These are phyloP conservation scores for Achaetomiella virescens DNA, from an alignment of 495 filamentous ascomycete species.

Conservation along the genomic window DNA sequence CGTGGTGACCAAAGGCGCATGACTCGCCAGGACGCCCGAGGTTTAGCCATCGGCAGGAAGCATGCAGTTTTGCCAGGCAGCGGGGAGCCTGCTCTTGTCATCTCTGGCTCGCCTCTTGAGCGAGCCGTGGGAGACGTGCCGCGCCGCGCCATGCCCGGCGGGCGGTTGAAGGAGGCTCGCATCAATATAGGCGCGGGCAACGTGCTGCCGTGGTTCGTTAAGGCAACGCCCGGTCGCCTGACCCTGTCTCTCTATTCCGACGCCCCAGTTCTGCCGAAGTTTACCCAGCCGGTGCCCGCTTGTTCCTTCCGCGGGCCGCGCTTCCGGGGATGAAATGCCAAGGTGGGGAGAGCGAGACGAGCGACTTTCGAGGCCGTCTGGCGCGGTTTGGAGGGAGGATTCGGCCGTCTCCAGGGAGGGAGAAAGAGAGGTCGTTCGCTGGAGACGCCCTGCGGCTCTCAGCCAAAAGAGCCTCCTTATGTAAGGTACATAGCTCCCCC, in stretches of 20 bases:
- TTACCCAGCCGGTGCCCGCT: constrained; percentile 12
- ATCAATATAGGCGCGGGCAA: constrained; percentile 12
- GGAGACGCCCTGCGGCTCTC: constrained; percentile 1
- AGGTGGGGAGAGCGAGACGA: constrained; percentile 3
- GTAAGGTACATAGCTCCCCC: constrained; percentile 6
- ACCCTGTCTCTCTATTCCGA: neutral
- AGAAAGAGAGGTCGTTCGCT: neutral
- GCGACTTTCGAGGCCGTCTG: neutral
- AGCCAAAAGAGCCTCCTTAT: neutral
- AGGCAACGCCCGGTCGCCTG: constrained; percentile 2
- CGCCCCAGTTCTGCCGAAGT: constrained; percentile 12
- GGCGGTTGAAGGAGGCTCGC: constrained; percentile 16
- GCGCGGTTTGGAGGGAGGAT: neutral
- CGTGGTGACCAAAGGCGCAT: constrained; percentile 8
- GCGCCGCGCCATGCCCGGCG: neutral
- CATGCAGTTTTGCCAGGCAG: constrained; percentile 9
- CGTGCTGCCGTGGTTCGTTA: constrained; percentile 9
- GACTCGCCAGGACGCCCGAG: constrained; percentile 22
- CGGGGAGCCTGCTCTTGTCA: neutral
- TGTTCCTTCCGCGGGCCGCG: constrained; percentile 9
- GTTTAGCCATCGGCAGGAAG: constrained; percentile 20
- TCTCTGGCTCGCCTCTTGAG: too few relatives aligned
- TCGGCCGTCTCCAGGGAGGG: neutral
- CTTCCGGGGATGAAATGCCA: constrained; percentile 5
- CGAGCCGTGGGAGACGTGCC: too few relatives aligned